These are phyloP conservation scores for Durio zibethinus DNA, from an alignment of 345 rosid genomes.

Conservation along the genomic window DNA sequence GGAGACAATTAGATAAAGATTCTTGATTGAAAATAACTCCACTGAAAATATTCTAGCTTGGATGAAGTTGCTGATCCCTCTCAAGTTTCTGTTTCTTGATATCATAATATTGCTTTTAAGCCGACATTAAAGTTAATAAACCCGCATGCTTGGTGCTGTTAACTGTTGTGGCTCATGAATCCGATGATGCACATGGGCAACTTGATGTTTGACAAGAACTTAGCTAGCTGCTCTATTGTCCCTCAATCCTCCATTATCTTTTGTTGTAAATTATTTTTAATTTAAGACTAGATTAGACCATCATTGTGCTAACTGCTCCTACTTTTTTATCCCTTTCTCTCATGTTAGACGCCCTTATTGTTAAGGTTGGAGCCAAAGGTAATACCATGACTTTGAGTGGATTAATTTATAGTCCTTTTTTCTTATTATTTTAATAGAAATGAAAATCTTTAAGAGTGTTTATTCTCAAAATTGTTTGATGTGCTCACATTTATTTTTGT, in stretches of 20 bases:
- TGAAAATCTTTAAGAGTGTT: too few species aligned
- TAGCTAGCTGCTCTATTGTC: neutral
- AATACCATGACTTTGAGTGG: neutral
- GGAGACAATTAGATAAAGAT: neutral
- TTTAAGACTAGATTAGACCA: constrained; percentile 22
- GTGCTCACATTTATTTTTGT: too few species aligned
- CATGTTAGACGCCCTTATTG: neutral
- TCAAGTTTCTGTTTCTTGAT: neutral
- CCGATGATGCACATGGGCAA: constrained; percentile 20
- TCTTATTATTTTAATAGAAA: neutral
- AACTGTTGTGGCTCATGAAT: constrained; percentile 20
- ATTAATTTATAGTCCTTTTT: neutral
- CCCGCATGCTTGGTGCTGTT: constrained; percentile 32
- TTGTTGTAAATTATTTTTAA: neutral
- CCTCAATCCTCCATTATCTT: neutral
- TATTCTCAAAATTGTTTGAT: too few species aligned
- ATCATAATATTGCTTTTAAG: constrained; percentile 3
- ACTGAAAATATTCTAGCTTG: neutral
- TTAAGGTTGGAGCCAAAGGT: neutral
- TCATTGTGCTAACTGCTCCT: constrained; percentile 14
- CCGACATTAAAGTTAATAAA: constrained; percentile 27
- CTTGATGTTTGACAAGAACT: constrained; percentile 15
- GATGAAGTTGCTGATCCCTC: neutral
- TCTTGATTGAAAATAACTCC: neutral
- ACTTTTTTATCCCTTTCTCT: neutral